Percentiles rank a stretch among this genome's conserved stretches.
These are phyloP conservation scores for Zoysia matrella DNA, from an alignment of 202 grass and related monocot genomes.

Conservation along the genomic window DNA sequence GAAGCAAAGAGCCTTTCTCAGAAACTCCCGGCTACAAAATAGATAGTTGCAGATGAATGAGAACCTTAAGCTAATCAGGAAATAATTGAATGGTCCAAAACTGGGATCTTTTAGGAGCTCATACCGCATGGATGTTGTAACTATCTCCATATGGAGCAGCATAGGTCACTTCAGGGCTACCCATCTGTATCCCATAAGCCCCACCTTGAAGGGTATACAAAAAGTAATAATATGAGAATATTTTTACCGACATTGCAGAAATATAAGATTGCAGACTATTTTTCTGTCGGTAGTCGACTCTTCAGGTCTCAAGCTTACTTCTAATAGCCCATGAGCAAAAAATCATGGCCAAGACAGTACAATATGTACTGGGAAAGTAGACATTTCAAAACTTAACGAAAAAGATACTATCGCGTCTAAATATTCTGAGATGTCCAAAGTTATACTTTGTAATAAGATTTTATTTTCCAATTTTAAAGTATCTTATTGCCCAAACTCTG, in stretches of 20 bases:
- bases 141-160: slow-evolving; percentile 58
- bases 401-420: neutral
- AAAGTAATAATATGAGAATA: slow-evolving; percentile 36
- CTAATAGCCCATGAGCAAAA: slow-evolving; percentile 2
- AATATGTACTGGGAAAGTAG: neutral
- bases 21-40: slow-evolving; percentile 56
- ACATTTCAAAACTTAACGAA: neutral
- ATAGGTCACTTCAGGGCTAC: slow-evolving; percentile 62
- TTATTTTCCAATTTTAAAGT: slow-evolving; percentile 6
- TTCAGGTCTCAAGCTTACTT: slow-evolving; percentile 5
- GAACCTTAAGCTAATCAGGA: neutral
- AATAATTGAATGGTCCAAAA: slow-evolving; percentile 32
- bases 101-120: slow-evolving; percentile 29
- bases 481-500: slow-evolving; percentile 4
- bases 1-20: slow-evolving; percentile 65
- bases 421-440: slow-evolving; percentile 4
- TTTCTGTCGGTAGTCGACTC: neutral
- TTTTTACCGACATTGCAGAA: neutral
- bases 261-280: neutral
- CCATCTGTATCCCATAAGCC: slow-evolving; percentile 60
- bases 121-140: slow-evolving; percentile 60
- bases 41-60: slow-evolving; percentile 32
- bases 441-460: slow-evolving; percentile 4
- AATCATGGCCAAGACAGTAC: neutral
- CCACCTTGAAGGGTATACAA: slow-evolving; percentile 56